Evolutionary conservation across 208 protist genomes (phyloP).

Genomic region (Crithidia fasciculata): DNA sequence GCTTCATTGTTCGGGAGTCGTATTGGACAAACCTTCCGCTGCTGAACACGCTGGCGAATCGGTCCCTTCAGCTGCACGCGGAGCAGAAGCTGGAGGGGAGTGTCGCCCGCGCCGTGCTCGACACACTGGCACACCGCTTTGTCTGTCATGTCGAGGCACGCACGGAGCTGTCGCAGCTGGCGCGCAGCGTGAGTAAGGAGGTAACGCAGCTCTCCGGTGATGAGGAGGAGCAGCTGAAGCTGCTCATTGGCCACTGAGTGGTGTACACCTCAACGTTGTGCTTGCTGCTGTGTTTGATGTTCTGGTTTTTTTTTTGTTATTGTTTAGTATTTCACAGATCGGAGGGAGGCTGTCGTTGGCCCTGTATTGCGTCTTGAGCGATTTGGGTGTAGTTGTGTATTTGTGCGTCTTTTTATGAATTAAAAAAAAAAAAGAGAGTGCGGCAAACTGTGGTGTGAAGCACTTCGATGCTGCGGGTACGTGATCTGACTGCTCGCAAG

Average conservation of each 20-base stretch:
- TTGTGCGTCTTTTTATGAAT: neutral
- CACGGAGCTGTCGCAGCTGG: conserved; percentile 56
- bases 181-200: conserved; percentile 79
- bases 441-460: neutral
- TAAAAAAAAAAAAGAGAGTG: neutral
- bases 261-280: neutral
- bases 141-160: conserved; percentile 60
- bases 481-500: too few species aligned
- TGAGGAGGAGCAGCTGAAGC: conserved; percentile 61
- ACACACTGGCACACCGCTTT: conserved; percentile 55
- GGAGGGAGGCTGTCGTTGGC: neutral
- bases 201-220: conserved; percentile 61
- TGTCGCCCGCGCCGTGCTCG: conserved; percentile 61
- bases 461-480: too few species aligned
- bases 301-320: neutral
- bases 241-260: conserved; percentile 43
- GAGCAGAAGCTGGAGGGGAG: conserved; percentile 42
- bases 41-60: conserved; percentile 54
- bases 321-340: neutral
- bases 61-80: conserved; percentile 41
- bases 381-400: neutral
- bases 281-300: neutral
- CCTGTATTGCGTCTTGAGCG: too few species aligned
- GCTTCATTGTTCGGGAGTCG: conserved; percentile 54
- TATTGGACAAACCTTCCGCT: conserved; percentile 54